Percentiles rank a stretch among this genome's conserved stretches.
Conservation (phyloP, 768 basidiomycete species). For the Lentinula lateritia region DNA sequence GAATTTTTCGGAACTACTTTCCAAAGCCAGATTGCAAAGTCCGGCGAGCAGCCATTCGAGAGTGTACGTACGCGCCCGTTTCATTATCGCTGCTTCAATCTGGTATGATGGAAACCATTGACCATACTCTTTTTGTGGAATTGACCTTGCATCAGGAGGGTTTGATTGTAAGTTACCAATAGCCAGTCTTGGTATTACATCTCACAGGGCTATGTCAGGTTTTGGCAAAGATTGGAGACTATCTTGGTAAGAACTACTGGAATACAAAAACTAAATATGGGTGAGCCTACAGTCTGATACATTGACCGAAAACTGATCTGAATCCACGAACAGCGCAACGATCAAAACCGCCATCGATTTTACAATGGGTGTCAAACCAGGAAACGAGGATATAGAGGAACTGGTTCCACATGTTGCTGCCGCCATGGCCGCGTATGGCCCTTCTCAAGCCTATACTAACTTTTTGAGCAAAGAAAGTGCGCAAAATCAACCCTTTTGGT, state of each 20-base stretch:
- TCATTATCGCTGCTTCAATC: conserved; percentile 56
- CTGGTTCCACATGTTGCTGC: conserved; percentile 46
- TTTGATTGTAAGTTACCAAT: conserved; percentile 37
- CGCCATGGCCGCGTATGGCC: conserved; percentile 48
- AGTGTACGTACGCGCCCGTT: conserved; percentile 47
- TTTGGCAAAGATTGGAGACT: conserved; percentile 48
- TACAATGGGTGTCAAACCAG: conserved; percentile 35
- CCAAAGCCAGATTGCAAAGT: conserved; percentile 40
- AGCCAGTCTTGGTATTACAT: not conserved
- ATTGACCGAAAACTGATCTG: not conserved
- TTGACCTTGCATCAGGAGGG: conserved; percentile 29
- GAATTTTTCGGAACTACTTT: conserved; percentile 37
- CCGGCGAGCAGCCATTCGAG: conserved; percentile 57
- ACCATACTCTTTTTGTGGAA: not conserved
- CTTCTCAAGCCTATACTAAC: conserved; percentile 40
- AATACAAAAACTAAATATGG: conserved; percentile 37
- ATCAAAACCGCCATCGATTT: conserved; percentile 50
- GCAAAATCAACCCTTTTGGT: conserved; percentile 35
- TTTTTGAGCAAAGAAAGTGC: conserved; percentile 35
- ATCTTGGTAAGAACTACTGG: conserved; percentile 46
- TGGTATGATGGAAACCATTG: conserved; percentile 14
- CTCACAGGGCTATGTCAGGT: conserved; percentile 12
- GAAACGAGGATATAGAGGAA: conserved; percentile 26
- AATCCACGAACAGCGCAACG: conserved; percentile 22
- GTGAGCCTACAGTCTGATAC: not conserved